phyloP scores from a whole-genome alignment of 495 filamentous ascomycete genomes.

The Trypethelium eluteriae region DNA sequence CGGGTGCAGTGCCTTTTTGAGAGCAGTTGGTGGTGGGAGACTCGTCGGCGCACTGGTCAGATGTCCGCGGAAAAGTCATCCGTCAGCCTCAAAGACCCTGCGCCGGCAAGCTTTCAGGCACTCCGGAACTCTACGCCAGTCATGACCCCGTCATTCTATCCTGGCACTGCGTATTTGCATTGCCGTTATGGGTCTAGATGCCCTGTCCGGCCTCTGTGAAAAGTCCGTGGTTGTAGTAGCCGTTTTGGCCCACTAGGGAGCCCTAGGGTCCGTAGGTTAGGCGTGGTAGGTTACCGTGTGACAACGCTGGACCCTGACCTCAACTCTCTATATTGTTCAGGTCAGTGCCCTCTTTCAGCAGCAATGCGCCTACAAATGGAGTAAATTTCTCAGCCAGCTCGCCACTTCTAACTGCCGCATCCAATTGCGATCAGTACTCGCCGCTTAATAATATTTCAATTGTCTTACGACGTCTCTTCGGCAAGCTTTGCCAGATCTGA shows the following conservation, averaged over 20 bases:
- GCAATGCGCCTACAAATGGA: background rate
- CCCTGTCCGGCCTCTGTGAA: background rate
- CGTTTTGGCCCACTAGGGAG: background rate
- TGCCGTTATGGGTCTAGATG: background rate
- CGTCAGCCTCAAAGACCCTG: constrained; percentile 6
- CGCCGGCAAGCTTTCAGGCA: background rate
- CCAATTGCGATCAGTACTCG: background rate
- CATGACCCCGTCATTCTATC: constrained; percentile 5
- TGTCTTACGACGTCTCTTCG: no score
- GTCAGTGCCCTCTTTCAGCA: background rate
- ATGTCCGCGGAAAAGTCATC: background rate
- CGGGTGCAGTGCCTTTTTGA: background rate
- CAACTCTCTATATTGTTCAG: background rate
- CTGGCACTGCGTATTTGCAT: background rate
- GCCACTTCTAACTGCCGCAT: background rate
- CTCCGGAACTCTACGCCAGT: background rate
- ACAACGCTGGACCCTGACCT: background rate
- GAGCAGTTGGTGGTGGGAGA: background rate
- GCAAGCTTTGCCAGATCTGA: no score
- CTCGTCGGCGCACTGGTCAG: background rate
- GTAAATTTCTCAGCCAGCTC: background rate
- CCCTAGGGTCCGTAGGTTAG: no score
- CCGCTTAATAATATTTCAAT: no score
- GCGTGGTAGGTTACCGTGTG: background rate
- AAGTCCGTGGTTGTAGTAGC: background rate